These are phyloP conservation scores for Fusarium phyllophilum DNA, from an alignment of 2,329 filamentous ascomycete species.

Conservation along the genomic window DNA sequence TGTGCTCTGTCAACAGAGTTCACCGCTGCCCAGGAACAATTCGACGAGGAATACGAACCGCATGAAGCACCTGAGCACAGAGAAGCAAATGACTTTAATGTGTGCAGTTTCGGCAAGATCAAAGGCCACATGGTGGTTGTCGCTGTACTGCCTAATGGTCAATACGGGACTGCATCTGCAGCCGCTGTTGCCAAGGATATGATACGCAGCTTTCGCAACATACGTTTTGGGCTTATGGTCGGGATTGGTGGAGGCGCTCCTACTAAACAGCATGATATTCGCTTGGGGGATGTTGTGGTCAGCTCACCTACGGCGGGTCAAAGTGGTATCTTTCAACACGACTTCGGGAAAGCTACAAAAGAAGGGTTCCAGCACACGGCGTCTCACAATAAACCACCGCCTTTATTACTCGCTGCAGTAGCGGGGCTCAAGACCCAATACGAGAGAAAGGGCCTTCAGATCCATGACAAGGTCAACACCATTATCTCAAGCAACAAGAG, in stretches of 20 bases:
- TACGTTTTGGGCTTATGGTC: not conserved
- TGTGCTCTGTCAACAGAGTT: not conserved
- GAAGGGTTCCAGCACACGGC: fast-evolving
- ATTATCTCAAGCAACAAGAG: fast-evolving
- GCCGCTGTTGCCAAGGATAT: fast-evolving
- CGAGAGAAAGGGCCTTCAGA: not conserved
- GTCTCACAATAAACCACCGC: not conserved
- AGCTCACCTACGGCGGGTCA: fast-evolving
- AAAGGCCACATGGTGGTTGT: not conserved
- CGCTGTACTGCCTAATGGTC: fast-evolving
- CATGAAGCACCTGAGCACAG: fast-evolving
- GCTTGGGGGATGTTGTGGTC: not conserved
- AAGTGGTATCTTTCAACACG: not conserved
- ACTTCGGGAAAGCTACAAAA: not conserved
- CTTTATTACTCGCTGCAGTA: fast-evolving
- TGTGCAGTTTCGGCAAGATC: not conserved
- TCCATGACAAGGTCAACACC: fast-evolving
- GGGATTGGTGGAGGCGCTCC: fast-evolving
- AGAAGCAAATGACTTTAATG: not conserved
- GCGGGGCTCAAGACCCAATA: fast-evolving
- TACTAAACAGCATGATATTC: fast-evolving
- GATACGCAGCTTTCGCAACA: not conserved
- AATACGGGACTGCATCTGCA: not conserved
- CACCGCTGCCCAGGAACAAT: not conserved
- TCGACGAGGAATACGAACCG: not conserved